These are phyloP conservation scores for Polyporus arcularius DNA, from an alignment of 768 basidiomycete genomes.

Conservation along the genomic window DNA sequence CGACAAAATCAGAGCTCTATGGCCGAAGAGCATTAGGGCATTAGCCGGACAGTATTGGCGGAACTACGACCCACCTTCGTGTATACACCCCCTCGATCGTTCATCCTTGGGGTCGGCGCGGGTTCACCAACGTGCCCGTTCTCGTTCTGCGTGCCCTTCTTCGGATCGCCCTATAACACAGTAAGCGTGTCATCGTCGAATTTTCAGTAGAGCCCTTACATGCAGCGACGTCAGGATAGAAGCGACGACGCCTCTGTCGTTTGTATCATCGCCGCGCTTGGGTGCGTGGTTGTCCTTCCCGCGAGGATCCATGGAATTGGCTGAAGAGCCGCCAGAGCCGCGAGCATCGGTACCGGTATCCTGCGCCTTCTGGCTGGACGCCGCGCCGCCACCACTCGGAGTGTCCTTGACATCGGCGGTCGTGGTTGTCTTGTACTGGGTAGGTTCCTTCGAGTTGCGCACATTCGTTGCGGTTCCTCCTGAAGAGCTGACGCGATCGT, in stretches of 20 bases:
- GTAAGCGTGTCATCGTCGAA: neutral
- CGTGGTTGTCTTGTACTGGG: neutral
- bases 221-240: conserved; percentile 13
- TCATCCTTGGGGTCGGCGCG: conserved; percentile 4
- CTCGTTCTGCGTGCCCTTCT: conserved; percentile 1
- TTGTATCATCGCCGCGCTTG: neutral
- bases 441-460: conserved; percentile 1
- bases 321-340: neutral
- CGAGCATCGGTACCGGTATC: neutral
- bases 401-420: neutral
- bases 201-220: conserved; percentile 2
- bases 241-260: neutral
- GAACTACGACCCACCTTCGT: conserved; percentile 11
- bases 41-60: neutral
- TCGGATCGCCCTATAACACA: neutral
- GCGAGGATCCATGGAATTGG: neutral
- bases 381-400: neutral
- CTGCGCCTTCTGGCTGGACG: conserved; percentile 5
- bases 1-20: conserved; percentile 17
- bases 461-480: conserved; percentile 3
- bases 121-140: conserved; percentile 17
- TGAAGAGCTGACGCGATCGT: conserved; percentile 11
- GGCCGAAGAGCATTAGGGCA: neutral
- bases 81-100: conserved; percentile 18
- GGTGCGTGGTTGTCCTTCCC: neutral